Evolutionary conservation across 768 basidiomycete genomes (phyloP), one percentile per base, ranked within the genome.

Genomic region (Tricholomella constricta): DNA sequence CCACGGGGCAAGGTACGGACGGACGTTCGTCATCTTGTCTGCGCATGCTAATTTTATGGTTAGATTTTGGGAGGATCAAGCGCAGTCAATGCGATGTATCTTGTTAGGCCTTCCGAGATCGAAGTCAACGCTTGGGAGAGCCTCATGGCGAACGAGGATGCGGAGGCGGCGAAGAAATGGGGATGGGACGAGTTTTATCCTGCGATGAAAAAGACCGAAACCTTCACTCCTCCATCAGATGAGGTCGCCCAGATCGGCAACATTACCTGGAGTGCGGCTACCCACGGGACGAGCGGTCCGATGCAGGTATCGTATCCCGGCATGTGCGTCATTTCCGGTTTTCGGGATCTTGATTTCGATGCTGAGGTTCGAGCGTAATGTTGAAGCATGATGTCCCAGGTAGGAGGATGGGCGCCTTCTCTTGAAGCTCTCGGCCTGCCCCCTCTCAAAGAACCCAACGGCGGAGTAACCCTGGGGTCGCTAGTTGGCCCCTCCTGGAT

Each of bases 21-120:
- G 6, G 26, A 42, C 12, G 32, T 27, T 50, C 31, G 10, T 32
- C 9, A 32, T 50, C n/a, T 45, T 5, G 2, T 29, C 5, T 25
- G 17, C 6, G 15, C 11, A 14, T 12, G 23, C 20, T 42, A 11
- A 32, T 17, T n/a, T 7, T 20, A 6, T 31, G 10, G 20, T n/a
- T 41, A 86, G 72, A 72, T 84, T 36, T 74, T 90, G 17, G 86
- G 88, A 45, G 86, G 87, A 6, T 84, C 80, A 0, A 77, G 83
- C 25, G 84, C 86, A 11, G 73, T 87, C 48, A 90, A 90, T 67
- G 85, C 83, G 45, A 75, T 88, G 75, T 87, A 84, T 71, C 69
- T 79, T 60, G 77, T 84, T 45, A 76, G 83, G 12, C 82, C 83
- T 2, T 74, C 78, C 35, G 60, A 72, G 47, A 48, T 72, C 34